These are phyloP conservation scores for Calycina marina DNA, from an alignment of 2,329 filamentous ascomycete species.

Conservation along the genomic window DNA sequence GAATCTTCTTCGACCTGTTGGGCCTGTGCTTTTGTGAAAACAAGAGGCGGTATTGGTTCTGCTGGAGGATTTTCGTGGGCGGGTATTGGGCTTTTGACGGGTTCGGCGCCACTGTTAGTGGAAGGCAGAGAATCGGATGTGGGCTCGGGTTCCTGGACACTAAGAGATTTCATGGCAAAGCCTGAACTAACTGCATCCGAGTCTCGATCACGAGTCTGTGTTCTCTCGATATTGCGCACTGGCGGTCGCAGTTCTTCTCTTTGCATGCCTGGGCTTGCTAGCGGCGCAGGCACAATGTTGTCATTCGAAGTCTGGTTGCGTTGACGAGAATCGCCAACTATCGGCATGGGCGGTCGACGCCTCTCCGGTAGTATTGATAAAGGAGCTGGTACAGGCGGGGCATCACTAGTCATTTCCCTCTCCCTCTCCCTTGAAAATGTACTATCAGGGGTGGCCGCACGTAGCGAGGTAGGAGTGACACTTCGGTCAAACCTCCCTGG, in stretches of 20 bases:
- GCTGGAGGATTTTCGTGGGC: background rate
- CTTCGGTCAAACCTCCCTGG: constrained; percentile 21
- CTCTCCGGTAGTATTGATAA: constrained; percentile 20
- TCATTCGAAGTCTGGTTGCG: constrained; percentile 13
- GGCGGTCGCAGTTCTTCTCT: constrained; percentile 21
- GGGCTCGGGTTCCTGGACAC: background rate
- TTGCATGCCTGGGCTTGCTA: constrained; percentile 23
- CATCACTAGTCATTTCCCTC: constrained; percentile 12
- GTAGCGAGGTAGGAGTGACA: constrained; percentile 18
- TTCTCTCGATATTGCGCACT: constrained; percentile 21
- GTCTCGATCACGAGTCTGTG: constrained; percentile 11
- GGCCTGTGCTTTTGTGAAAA: constrained; percentile 1
- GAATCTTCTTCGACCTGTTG: background rate
- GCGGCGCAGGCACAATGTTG: constrained; percentile 23
- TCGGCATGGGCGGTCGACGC: constrained; percentile 22
- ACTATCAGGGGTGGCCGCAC: constrained; percentile 17
- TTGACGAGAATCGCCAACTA: constrained; percentile 19
- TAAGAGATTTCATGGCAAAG: background rate
- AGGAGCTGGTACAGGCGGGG: constrained; percentile 19
- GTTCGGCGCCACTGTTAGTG: background rate
- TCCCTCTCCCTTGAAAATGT: constrained; percentile 9
- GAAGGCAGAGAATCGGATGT: background rate
- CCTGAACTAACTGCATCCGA: constrained; percentile 4
- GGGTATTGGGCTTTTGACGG: constrained; percentile 1
- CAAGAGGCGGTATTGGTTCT: constrained; percentile 2